Conservation (phyloP, 352 stramenopile species). For the Phytophthora pisi region DNA sequence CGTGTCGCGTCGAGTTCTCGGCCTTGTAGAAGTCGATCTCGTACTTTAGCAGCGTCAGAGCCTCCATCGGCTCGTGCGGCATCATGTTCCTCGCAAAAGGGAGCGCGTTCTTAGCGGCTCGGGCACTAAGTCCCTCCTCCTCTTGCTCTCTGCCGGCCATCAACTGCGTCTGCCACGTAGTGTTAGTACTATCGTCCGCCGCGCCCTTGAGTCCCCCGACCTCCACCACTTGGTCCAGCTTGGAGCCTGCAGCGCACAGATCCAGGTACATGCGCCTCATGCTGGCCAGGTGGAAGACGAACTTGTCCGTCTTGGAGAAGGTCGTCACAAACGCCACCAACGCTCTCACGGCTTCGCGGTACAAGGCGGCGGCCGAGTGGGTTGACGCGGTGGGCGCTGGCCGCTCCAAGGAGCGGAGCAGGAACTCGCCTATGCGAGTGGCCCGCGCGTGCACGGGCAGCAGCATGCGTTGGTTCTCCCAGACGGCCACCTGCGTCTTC, state of each 20-base stretch:
- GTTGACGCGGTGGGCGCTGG: not conserved
- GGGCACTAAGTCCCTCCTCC: conserved; percentile 15
- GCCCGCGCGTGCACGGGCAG: conserved; percentile 8
- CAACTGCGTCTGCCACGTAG: conserved; percentile 17
- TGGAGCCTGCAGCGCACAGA: not conserved
- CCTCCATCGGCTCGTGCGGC: conserved; percentile 41
- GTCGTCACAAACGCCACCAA: conserved; percentile 14
- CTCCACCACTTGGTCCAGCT: conserved; percentile 18
- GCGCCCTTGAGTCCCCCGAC: conserved; percentile 1
- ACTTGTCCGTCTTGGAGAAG: conserved; percentile 25
- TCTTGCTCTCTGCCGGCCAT: conserved; percentile 14
- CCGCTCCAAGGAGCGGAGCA: not conserved
- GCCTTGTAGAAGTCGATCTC: conserved; percentile 41
- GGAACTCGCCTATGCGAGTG: conserved; percentile 1
- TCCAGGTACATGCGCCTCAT: conserved; percentile 29
- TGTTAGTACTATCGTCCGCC: not conserved
- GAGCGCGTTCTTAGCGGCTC: conserved; percentile 34
- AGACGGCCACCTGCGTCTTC: conserved; percentile 1
- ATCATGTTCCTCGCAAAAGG: conserved; percentile 34
- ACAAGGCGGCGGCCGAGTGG: not conserved
- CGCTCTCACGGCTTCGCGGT: not conserved
- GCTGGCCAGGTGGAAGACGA: conserved; percentile 35
- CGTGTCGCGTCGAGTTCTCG: conserved; percentile 29
- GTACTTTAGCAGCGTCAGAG: conserved; percentile 41
- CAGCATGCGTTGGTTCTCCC: conserved; percentile 18